Percentiles rank a stretch among this genome's conserved stretches.
These are phyloP conservation scores for Parsonsia alboflavescens DNA, from an alignment of 257 asterid species.

Conservation along the genomic window DNA sequence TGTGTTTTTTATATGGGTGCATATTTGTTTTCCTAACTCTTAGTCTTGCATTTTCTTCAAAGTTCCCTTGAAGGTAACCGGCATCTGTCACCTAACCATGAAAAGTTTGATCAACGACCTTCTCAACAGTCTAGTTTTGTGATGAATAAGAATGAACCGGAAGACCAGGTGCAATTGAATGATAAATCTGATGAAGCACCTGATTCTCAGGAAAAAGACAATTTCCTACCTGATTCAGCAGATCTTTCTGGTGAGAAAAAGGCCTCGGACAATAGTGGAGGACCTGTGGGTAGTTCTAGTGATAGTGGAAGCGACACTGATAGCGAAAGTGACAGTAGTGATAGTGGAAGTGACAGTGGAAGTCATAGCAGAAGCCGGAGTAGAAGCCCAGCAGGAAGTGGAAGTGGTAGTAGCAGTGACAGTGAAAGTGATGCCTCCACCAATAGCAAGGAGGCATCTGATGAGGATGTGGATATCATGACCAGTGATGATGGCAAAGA, in stretches of 20 bases:
- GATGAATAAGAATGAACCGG: slow-evolving; percentile 31
- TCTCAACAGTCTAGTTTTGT: slow-evolving; percentile 41
- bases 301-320: slow-evolving; percentile 59
- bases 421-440: slow-evolving; percentile 81
- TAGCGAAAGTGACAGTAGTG: slow-evolving; percentile 65
- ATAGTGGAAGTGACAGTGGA: slow-evolving; percentile 58
- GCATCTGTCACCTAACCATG: slow-evolving; percentile 42
- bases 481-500: slow-evolving; percentile 59
- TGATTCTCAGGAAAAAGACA: slow-evolving; percentile 37
- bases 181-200: slow-evolving; percentile 37
- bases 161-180: slow-evolving; percentile 46
- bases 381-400: slow-evolving; percentile 65
- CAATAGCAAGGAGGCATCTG: slow-evolving; percentile 88
- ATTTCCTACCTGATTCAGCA: slow-evolving; percentile 42
- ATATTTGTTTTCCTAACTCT: slow-evolving; percentile 1
- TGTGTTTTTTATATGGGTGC: background rate
- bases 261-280: slow-evolving; percentile 43
- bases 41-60: slow-evolving; percentile 22
- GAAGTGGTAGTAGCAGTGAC: slow-evolving; percentile 74
- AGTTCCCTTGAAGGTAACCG: slow-evolving; percentile 64
- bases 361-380: slow-evolving; percentile 70
- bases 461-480: slow-evolving; percentile 90
- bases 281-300: slow-evolving; percentile 57
- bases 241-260: slow-evolving; percentile 45
- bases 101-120: slow-evolving; percentile 41